Percentiles rank a stretch among this genome's conserved stretches.
Conservation (phyloP, 257 asterid species). For the Anisodus tanguticus region DNA sequence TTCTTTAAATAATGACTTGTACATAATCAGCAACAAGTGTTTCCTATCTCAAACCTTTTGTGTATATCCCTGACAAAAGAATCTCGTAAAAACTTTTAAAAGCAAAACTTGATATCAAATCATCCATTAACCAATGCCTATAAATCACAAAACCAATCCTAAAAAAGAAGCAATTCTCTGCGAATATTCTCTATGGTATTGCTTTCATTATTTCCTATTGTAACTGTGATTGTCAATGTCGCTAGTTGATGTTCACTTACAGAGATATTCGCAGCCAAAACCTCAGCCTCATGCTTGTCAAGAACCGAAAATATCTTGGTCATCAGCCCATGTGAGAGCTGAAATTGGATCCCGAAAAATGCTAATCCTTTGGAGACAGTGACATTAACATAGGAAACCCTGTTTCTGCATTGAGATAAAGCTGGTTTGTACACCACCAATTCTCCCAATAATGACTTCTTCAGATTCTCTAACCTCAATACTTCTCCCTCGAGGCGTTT, state of each 20-base stretch:
- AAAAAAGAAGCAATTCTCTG: constrained; percentile 52
- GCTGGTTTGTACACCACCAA: constrained; percentile 31
- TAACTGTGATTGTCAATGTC: constrained; percentile 53
- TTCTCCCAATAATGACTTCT: constrained; percentile 40
- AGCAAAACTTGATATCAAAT: background rate
- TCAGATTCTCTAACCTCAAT: constrained; percentile 53
- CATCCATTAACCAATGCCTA: constrained; percentile 18
- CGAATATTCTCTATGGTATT: constrained; percentile 46
- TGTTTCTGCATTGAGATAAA: constrained; percentile 40
- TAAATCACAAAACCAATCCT: constrained; percentile 26
- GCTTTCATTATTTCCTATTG: constrained; percentile 40
- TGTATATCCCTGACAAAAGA: constrained; percentile 18
- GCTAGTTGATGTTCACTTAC: constrained; percentile 48
- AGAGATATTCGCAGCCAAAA: constrained; percentile 56
- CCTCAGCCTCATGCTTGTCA: constrained; percentile 58
- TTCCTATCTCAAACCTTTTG: background rate
- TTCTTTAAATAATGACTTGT: background rate
- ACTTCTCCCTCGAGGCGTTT: constrained; percentile 55
- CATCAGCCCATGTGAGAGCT: constrained; percentile 46
- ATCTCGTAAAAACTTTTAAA: background rate
- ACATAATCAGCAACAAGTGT: background rate
- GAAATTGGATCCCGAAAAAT: constrained; percentile 55
- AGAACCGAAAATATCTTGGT: constrained; percentile 48
- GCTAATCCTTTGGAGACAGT: constrained; percentile 47
- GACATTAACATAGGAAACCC: constrained; percentile 42